These are phyloP conservation scores for Nitzschia sp. DNA, from an alignment of 108 stramenopile species.

Conservation along the genomic window DNA sequence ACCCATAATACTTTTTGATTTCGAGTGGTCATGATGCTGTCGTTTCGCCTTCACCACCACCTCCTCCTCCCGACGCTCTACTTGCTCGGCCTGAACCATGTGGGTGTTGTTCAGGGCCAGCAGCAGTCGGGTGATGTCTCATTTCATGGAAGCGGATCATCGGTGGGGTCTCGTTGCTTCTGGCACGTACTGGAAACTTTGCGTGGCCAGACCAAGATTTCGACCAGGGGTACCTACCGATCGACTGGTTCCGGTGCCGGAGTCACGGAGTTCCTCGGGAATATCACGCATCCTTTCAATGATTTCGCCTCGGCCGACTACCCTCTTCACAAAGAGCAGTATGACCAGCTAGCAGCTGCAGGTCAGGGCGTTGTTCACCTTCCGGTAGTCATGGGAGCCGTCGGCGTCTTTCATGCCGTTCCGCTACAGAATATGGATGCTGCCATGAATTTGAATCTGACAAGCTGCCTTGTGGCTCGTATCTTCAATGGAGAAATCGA, in stretches of 20 bases:
- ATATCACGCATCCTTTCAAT: constrained; percentile 29
- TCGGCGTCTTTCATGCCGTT: constrained; percentile 76
- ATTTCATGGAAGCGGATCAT: constrained; percentile 83
- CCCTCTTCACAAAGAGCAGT: constrained; percentile 51
- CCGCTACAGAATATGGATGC: constrained; percentile 17
- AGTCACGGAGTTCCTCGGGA: constrained; percentile 67
- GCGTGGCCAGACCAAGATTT: constrained; percentile 45
- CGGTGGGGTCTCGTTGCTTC: constrained; percentile 82
- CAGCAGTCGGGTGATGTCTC: no score
- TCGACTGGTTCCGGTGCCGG: constrained; percentile 79
- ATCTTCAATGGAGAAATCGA: constrained; percentile 72
- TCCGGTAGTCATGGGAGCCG: constrained; percentile 72
- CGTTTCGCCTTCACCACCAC: not conserved
- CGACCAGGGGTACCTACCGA: constrained; percentile 77
- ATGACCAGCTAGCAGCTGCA: constrained; percentile 28
- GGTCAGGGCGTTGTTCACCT: constrained; percentile 59
- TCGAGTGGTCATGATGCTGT: no score
- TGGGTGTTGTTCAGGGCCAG: no score
- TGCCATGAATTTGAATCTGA: constrained; percentile 47
- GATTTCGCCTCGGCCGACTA: constrained; percentile 84
- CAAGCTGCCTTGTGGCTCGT: constrained; percentile 61
- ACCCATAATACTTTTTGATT: no score
- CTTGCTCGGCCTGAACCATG: no score
- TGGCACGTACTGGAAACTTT: constrained; percentile 77
- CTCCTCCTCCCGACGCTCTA: no score